Evolutionary conservation across 1,139 yeast genomes (phyloP), one percentile per base, ranked within the genome.

Genomic region (Yamadazyma aaseri): DNA sequence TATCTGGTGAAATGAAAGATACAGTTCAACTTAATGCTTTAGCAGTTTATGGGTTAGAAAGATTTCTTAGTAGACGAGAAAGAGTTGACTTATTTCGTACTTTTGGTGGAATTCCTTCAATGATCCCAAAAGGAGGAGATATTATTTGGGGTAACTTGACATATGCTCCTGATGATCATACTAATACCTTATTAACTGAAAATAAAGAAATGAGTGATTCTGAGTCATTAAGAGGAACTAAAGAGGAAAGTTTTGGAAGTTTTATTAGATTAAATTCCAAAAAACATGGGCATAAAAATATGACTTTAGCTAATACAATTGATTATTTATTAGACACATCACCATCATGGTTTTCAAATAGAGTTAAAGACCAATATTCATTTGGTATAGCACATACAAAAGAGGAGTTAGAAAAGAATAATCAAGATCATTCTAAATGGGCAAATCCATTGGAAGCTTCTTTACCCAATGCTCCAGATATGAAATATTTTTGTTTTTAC

Each of bases 1-100:
- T 94, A 14, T 86, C 96, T 13, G 98, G 98, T 17, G 98, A 92
- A 61, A 92, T 94, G 98, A 86, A 82, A 57, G 98, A 92, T 55
- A 92, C 98, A 0, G 95, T 94, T 17, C 96, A 92, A 51, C 69
- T 92, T 55, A 92, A 92, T 56, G 83, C 95, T 2, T 64, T 92
- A 45, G 98, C 98, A 0, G 89, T 90, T 42, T 87, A 87, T 51
- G 98, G 97, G 2, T 71, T 92, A 39, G 98, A 92, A 53, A 87
- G 86, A 60, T 94, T 90, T 62, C 89, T 92, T 58, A 84, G 95
- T 33, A 75, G 96, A 54, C 75, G 78, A 41, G 98, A 92, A 62
- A 75, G 98, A 45, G 79, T 89, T 5, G 95, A 86, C 41, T 72
- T 92, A 82, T 56, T 89, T 32, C 71, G 89, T 43, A 71, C 92